Conservation (phyloP, 163 green algal genomes). For the Prototheca cutis region DNA sequence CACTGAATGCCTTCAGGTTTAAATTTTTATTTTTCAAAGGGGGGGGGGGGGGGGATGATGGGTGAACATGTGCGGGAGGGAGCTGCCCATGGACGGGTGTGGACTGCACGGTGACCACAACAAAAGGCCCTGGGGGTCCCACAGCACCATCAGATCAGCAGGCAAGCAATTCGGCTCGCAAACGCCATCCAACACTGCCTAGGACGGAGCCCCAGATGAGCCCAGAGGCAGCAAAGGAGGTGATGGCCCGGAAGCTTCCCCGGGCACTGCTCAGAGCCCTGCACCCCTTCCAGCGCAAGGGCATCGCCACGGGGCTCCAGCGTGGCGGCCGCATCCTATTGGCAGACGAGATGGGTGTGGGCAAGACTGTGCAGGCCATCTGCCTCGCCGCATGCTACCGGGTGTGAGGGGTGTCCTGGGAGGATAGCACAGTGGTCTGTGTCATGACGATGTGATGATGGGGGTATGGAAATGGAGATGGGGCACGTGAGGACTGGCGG, state of each 20-base stretch:
- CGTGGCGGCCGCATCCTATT: conserved; percentile 65
- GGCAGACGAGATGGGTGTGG: conserved; percentile 90
- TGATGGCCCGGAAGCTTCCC: not conserved
- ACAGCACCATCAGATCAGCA: too few relatives aligned
- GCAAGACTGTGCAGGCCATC: conserved; percentile 89
- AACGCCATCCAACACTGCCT: too few relatives aligned
- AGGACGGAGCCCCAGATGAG: not conserved
- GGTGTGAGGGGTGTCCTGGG: too few relatives aligned
- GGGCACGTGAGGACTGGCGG: too few relatives aligned
- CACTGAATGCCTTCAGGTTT: not conserved
- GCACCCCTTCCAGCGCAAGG: conserved; percentile 65
- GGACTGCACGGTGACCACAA: too few relatives aligned
- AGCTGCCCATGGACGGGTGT: too few relatives aligned
- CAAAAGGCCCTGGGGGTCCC: too few relatives aligned
- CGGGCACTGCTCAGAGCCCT: conserved; percentile 38
- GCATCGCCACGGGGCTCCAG: conserved; percentile 65
- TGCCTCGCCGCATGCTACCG: conserved; percentile 67
- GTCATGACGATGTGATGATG: too few relatives aligned
- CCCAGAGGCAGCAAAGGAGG: not conserved
- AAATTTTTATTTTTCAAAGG: not conserved
- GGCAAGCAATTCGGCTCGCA: too few relatives aligned
- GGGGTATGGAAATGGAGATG: not conserved
- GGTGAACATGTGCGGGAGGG: not conserved
- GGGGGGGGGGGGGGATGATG: not conserved
- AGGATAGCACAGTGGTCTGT: too few relatives aligned